phyloP scores from a whole-genome alignment of 108 stramenopile genomes.

The Cyclostephanos invisitatus region DNA sequence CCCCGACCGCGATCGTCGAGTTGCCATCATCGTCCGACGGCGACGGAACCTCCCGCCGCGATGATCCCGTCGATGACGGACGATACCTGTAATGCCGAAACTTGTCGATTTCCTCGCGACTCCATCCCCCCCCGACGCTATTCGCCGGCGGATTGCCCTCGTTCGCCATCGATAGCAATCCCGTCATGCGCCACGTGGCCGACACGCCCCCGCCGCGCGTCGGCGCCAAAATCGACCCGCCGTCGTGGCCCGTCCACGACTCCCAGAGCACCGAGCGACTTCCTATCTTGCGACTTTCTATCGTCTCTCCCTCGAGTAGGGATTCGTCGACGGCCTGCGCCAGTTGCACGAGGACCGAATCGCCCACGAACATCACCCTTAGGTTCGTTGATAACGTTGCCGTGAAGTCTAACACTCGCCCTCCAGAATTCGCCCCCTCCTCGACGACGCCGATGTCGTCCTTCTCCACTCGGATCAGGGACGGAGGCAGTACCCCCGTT shows the following conservation, averaged over 20 bases:
- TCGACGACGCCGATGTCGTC: neutral
- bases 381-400: slow-evolving; percentile 18
- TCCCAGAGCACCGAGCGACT: slow-evolving; percentile 8
- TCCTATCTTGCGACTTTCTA: neutral
- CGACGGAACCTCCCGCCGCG: neutral
- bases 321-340: slow-evolving; percentile 32
- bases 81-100: neutral
- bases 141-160: slow-evolving; percentile 24
- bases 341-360: slow-evolving; percentile 36
- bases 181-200: slow-evolving; percentile 28
- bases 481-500: slow-evolving; percentile 14
- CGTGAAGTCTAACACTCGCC: slow-evolving; percentile 27
- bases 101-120: neutral
- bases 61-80: neutral
- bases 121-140: slow-evolving; percentile 33
- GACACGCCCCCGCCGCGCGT: slow-evolving; percentile 28
- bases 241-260: slow-evolving; percentile 8
- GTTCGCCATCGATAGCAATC: slow-evolving; percentile 3
- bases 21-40: neutral
- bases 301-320: neutral
- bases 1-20: neutral
- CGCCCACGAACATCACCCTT: slow-evolving; percentile 27
- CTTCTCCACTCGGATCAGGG: neutral
- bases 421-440: too few relatives aligned
- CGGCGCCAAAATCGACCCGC: slow-evolving; percentile 16